Percentiles rank a stretch among this genome's conserved stretches.
These are phyloP conservation scores for Leonotis leonurus DNA, from an alignment of 257 asterid genomes.

Conservation along the genomic window DNA sequence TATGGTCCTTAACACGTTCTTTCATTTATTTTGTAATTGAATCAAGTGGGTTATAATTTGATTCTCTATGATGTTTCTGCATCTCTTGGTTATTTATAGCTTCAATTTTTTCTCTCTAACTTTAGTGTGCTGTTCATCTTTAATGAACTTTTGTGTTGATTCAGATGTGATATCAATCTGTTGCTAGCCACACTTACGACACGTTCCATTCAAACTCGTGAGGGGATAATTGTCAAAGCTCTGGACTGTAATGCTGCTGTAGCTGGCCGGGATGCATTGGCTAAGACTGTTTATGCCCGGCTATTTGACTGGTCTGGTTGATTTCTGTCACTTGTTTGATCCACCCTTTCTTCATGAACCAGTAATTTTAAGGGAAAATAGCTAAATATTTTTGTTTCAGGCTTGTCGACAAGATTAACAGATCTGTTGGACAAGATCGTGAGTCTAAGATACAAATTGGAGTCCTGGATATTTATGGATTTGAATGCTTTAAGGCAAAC, in stretches of 20 bases:
- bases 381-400: constrained; percentile 35
- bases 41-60: constrained; percentile 4
- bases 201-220: constrained; percentile 87
- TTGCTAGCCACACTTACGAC: constrained; percentile 82
- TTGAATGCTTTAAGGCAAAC: constrained; percentile 89
- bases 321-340: constrained; percentile 11
- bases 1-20: not conserved
- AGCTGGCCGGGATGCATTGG: constrained; percentile 97
- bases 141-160: constrained; percentile 17
- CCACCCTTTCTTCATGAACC: constrained; percentile 14
- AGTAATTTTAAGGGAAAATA: constrained; percentile 12
- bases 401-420: constrained; percentile 93
- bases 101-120: not conserved
- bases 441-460: constrained; percentile 86
- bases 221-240: constrained; percentile 81
- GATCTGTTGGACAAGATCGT: constrained; percentile 96
- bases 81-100: constrained; percentile 11
- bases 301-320: constrained; percentile 83
- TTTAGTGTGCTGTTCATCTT: constrained; percentile 63
- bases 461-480: constrained; percentile 95
- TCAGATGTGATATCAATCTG: constrained; percentile 82
- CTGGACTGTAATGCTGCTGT: constrained; percentile 89
- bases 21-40: not conserved
- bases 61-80: not conserved
- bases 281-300: constrained; percentile 89